phyloP scores from a whole-genome alignment of 176 grass and related monocot genomes.

The Pharus latifolius region DNA sequence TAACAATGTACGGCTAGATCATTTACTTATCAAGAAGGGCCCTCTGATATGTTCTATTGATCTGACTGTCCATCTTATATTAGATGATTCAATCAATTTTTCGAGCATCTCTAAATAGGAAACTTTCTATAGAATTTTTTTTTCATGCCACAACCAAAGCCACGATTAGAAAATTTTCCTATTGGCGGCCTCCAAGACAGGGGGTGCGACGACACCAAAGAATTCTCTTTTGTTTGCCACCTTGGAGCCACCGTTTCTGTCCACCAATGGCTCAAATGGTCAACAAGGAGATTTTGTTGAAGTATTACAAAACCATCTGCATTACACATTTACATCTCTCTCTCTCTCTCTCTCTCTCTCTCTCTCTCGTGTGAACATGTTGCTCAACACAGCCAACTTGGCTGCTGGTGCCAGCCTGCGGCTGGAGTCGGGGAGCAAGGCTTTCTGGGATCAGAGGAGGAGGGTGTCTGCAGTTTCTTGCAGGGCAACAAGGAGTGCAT shows the following conservation, averaged over 20 bases:
- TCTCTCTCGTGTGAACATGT: background rate
- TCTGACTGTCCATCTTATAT: too few species aligned
- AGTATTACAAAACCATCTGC: background rate
- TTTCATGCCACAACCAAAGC: background rate
- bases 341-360: background rate
- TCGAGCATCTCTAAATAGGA: too few species aligned
- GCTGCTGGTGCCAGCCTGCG: background rate
- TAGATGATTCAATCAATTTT: too few species aligned
- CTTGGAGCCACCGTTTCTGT: background rate
- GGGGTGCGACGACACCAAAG: background rate
- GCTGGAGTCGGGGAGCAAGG: background rate
- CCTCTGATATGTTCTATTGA: too few species aligned
- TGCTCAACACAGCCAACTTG: background rate
- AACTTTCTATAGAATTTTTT: too few species aligned
- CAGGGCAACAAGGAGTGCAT: slow-evolving; percentile 5
- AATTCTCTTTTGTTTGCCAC: background rate
- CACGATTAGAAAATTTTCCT: background rate
- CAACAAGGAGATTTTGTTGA: background rate
- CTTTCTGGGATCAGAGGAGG: background rate
- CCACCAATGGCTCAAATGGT: background rate
- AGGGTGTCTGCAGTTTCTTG: background rate
- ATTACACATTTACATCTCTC: background rate
- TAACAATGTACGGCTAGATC: too few species aligned
- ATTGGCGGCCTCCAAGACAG: background rate
- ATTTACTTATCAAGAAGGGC: too few species aligned